These are phyloP conservation scores for Ilex asprella DNA, from an alignment of 257 asterid species.

Conservation along the genomic window DNA sequence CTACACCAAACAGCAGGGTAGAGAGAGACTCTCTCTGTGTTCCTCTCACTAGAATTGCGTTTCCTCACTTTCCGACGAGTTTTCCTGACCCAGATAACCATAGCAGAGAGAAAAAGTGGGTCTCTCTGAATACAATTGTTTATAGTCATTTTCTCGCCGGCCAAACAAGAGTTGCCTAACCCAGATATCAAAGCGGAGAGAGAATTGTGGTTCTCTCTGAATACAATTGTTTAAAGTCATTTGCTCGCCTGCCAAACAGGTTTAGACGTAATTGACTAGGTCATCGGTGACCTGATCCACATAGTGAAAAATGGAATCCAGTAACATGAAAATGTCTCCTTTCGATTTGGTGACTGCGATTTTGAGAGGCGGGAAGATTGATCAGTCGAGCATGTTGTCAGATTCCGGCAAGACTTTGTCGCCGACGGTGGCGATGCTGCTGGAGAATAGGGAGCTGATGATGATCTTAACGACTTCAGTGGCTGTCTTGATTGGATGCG, in stretches of 20 bases:
- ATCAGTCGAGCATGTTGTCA: conserved; percentile 54
- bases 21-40: background rate
- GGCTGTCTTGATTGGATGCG: conserved; percentile 70
- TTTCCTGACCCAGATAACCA: too few relatives aligned
- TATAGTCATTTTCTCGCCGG: too few relatives aligned
- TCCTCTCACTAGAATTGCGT: too few relatives aligned
- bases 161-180: too few relatives aligned
- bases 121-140: too few relatives aligned
- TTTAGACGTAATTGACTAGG: too few relatives aligned
- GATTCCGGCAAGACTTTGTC: conserved; percentile 33
- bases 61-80: too few relatives aligned
- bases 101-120: too few relatives aligned
- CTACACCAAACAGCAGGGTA: conserved; percentile 10
- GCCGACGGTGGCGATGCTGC: conserved; percentile 47
- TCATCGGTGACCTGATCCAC: background rate
- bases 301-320: conserved; percentile 31
- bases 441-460: conserved; percentile 71
- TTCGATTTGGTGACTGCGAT: conserved; percentile 83
- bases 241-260: too few relatives aligned
- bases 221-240: too few relatives aligned
- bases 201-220: too few relatives aligned
- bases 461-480: conserved; percentile 70
- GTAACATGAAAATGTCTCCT: conserved; percentile 65
- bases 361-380: conserved; percentile 55
- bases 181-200: too few relatives aligned